Conservation (phyloP, 108 stramenopile species). For the Cyclotella choctawhatcheeana region DNA sequence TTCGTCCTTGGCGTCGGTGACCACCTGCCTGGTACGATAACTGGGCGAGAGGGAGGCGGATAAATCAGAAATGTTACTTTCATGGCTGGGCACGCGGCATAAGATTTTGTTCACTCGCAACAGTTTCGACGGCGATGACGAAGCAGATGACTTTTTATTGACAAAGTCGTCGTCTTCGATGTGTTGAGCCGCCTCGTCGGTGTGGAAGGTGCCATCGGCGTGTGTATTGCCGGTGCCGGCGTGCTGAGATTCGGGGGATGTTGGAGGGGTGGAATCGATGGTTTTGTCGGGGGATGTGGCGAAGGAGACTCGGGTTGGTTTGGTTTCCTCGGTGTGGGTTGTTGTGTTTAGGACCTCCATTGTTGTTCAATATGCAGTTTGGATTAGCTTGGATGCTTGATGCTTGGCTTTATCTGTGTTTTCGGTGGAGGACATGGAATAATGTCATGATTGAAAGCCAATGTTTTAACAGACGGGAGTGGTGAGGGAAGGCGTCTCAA, state of each 20-base stretch:
- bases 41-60: conserved; percentile 25
- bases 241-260: conserved; percentile 23
- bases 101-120: conserved; percentile 39
- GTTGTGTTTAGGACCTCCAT: conserved; percentile 5
- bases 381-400: too few relatives aligned
- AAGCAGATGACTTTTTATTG: not conserved
- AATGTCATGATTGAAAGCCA: too few relatives aligned
- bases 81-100: conserved; percentile 27
- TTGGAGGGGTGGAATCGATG: conserved; percentile 18
- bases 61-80: conserved; percentile 32
- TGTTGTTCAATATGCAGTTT: too few relatives aligned
- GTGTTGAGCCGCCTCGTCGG: not conserved
- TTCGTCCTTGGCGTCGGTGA: too few relatives aligned
- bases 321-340: not conserved
- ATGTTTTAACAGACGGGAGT: too few relatives aligned
- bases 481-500: too few relatives aligned
- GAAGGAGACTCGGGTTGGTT: conserved; percentile 25
- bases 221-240: not conserved
- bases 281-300: conserved; percentile 28
- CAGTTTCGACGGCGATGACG: not conserved
- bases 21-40: not conserved
- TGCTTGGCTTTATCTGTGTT: too few relatives aligned
- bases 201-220: not conserved
- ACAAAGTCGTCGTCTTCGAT: conserved; percentile 3
- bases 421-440: too few relatives aligned